phyloP scores from a whole-genome alignment of 2,329 filamentous ascomycete genomes.

The Dothideomycetes sp. region DNA sequence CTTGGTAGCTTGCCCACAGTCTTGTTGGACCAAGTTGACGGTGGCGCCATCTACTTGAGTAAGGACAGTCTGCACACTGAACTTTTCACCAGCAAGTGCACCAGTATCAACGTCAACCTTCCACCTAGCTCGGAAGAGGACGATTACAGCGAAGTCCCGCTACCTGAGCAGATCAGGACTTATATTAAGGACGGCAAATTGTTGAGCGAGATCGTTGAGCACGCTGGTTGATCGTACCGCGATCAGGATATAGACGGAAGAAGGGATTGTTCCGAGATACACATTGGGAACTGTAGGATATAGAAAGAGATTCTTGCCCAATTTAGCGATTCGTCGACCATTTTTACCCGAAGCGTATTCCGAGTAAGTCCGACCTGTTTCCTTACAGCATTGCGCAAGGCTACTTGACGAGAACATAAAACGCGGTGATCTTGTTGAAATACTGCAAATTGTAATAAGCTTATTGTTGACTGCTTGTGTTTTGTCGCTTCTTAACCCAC shows the following conservation, averaged over 20 bases:
- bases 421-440: too few relatives aligned
- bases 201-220: slow-evolving; percentile 89
- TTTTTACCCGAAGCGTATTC: too few relatives aligned
- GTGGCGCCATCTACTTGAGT: slow-evolving; percentile 76
- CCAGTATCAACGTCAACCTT: slow-evolving; percentile 78
- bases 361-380: too few relatives aligned
- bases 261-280: neutral
- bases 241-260: too few relatives aligned
- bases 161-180: slow-evolving; percentile 84
- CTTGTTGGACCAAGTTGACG: slow-evolving; percentile 85
- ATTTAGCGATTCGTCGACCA: neutral
- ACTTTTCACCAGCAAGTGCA: slow-evolving; percentile 81
- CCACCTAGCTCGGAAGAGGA: slow-evolving; percentile 57
- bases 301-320: neutral
- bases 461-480: too few relatives aligned
- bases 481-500: too few relatives aligned
- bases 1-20: slow-evolving; percentile 77
- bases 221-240: slow-evolving; percentile 77
- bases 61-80: slow-evolving; percentile 68
- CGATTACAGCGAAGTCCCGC: slow-evolving; percentile 76
- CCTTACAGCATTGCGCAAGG: too few relatives aligned
- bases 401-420: too few relatives aligned
- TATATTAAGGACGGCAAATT: slow-evolving; percentile 66
- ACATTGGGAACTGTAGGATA: neutral
- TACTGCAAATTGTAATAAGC: too few relatives aligned